Evolutionary conservation across 2,329 filamentous ascomycete species (phyloP).

Genomic region (Thielaviopsis cerberus): DNA sequence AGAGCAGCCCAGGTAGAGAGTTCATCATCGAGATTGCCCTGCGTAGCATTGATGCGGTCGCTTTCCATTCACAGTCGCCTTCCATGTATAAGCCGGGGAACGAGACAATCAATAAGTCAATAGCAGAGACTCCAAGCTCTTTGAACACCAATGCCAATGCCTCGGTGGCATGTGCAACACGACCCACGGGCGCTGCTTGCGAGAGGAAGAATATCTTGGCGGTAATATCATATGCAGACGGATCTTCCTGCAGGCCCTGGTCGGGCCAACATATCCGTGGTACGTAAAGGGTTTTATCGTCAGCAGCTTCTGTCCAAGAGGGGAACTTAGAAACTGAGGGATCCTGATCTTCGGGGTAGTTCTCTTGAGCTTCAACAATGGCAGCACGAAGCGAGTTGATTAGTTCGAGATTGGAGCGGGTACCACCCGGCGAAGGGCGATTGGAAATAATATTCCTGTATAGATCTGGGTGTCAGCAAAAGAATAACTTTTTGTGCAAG

Average conservation of each 20-base stretch:
- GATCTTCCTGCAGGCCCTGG: conserved; percentile 60
- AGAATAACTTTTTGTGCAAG: conserved; percentile 12
- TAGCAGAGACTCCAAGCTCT: conserved; percentile 54
- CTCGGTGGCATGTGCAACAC: conserved; percentile 54
- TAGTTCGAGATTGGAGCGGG: conserved; percentile 84
- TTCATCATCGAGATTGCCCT: conserved; percentile 49
- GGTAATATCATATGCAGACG: conserved; percentile 77
- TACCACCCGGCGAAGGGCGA: conserved; percentile 54
- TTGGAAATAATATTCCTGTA: conserved; percentile 62
- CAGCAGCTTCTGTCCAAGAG: conserved; percentile 48
- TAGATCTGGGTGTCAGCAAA: background rate
- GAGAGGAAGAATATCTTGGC: conserved; percentile 89
- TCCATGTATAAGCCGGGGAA: conserved; percentile 91
- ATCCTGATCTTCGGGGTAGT: conserved; percentile 22
- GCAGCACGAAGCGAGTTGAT: conserved; percentile 74
- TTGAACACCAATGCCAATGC: conserved; percentile 64
- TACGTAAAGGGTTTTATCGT: conserved; percentile 45
- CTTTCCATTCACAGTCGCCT: conserved; percentile 70
- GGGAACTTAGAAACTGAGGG: conserved; percentile 17
- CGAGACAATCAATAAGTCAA: conserved; percentile 80
- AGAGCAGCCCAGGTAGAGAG: conserved; percentile 51
- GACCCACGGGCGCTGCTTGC: conserved; percentile 41
- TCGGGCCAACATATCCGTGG: conserved; percentile 57
- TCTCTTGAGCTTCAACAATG: conserved; percentile 55
- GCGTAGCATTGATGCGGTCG: conserved; percentile 41